phyloP scores from a whole-genome alignment of 768 basidiomycete genomes.

The Leccinum boreale region DNA sequence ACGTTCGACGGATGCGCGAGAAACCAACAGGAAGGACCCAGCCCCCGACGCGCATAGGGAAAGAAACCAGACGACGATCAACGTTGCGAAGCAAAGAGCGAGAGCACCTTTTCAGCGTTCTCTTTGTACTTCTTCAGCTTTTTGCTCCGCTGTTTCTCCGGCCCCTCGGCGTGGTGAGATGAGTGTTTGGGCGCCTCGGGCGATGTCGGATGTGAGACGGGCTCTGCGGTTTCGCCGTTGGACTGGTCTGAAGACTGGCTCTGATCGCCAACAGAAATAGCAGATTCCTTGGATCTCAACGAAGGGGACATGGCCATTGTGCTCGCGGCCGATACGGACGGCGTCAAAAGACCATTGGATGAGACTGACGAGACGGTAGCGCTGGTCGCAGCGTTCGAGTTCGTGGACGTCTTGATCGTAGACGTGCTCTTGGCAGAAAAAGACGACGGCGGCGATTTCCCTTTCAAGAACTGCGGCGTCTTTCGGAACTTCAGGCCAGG shows the following conservation, averaged over 20 bases:
- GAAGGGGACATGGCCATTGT: slow-evolving; percentile 55
- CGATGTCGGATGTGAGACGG: slow-evolving; percentile 21
- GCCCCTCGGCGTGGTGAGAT: slow-evolving; percentile 37
- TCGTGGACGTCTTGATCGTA: slow-evolving; percentile 36
- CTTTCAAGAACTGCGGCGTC: slow-evolving; percentile 68
- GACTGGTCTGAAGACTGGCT: slow-evolving; percentile 74
- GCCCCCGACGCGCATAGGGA: slow-evolving; percentile 14
- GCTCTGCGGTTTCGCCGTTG: slow-evolving; percentile 44
- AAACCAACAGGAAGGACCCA: slow-evolving; percentile 23
- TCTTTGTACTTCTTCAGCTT: slow-evolving; percentile 86
- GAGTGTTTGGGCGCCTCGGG: slow-evolving; percentile 32
- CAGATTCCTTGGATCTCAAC: slow-evolving; percentile 78
- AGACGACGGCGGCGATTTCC: slow-evolving; percentile 57
- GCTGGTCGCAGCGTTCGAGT: slow-evolving; percentile 42
- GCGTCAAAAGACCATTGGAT: slow-evolving; percentile 53
- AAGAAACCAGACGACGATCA: slow-evolving; percentile 29
- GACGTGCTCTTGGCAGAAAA: slow-evolving; percentile 32
- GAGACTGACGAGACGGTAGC: slow-evolving; percentile 36
- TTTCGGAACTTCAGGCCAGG: slow-evolving; percentile 71
- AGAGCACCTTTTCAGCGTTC: slow-evolving; percentile 81
- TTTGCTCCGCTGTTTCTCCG: slow-evolving; percentile 65
- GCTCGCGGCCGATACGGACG: slow-evolving; percentile 56
- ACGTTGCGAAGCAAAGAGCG: slow-evolving; percentile 74
- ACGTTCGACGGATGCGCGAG: slow-evolving; percentile 16
- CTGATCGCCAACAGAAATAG: slow-evolving; percentile 65